A percentile compares a stretch with the other conserved stretches of the same genome.
phyloP scores from a whole-genome alignment of 1,139 yeast genomes.

The Scheffersomyces parashehatae region DNA sequence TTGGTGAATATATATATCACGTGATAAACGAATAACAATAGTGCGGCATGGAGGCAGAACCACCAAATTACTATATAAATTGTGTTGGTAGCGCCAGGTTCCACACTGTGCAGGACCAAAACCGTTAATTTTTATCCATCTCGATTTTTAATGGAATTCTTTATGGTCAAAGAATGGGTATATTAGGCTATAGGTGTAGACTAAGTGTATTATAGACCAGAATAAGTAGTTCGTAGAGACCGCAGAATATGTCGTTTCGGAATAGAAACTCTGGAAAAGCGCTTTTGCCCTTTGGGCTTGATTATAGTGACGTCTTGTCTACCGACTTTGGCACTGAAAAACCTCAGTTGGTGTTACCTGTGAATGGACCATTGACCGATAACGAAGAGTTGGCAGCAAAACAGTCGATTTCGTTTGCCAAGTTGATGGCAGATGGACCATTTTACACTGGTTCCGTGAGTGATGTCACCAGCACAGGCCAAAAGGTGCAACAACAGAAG shows the following conservation, averaged over 20 bases:
- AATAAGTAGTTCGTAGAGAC: too few relatives aligned
- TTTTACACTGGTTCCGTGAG: slow-evolving; percentile 64
- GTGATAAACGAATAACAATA: too few relatives aligned
- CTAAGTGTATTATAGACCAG: too few relatives aligned
- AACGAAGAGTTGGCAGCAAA: slow-evolving; percentile 63
- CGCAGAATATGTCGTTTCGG: slow-evolving; percentile 15
- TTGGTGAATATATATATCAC: too few relatives aligned
- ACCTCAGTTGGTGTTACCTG: slow-evolving; percentile 56
- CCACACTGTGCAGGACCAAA: too few relatives aligned
- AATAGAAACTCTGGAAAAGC: slow-evolving; percentile 23
- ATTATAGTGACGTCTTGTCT: slow-evolving; percentile 55
- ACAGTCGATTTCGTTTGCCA: slow-evolving; percentile 60
- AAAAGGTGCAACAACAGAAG: slow-evolving; percentile 10
- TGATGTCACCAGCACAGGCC: slow-evolving; percentile 14
- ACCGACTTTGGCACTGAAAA: slow-evolving; percentile 33
- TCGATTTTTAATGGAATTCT: too few relatives aligned
- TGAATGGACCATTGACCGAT: slow-evolving; percentile 60
- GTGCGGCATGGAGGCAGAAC: too few relatives aligned
- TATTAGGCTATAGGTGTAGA: too few relatives aligned
- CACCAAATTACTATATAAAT: too few relatives aligned
- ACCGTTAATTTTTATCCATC: too few relatives aligned
- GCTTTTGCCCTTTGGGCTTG: slow-evolving; percentile 67
- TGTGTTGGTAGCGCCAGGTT: too few relatives aligned
- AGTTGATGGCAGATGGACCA: slow-evolving; percentile 69
- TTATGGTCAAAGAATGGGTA: too few relatives aligned